Base-by-base conservation (phyloP, 768 basidiomycete genomes). In the Collybia sordida region DNA sequence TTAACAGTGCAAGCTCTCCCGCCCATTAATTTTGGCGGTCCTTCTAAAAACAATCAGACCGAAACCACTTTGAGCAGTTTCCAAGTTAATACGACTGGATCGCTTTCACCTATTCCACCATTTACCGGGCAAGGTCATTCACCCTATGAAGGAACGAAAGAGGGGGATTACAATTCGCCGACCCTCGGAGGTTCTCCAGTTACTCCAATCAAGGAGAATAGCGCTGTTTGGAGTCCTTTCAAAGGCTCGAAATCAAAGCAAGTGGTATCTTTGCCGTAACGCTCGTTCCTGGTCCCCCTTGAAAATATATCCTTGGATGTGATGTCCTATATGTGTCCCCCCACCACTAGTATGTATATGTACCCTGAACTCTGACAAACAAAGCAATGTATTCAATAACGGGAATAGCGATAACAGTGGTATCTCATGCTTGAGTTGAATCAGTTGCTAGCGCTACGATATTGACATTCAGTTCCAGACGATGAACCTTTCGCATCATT, bases 1-100 rank as follows among this genome's bases (percentile, higher is more conserved):
- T 51, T 66, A 12, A 31, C 55, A n/a, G 41, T 50, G 12, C 53
- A 52, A 28, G 57, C 59, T 9, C 51, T 41, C 21, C 56, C 64
- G 6, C 55, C 57, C 11, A 56, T 59, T 48, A 42, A 48, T 38
- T 57, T 59, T 34, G 25, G 22, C 14, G 2, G 21, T 23, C 34
- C 15, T 18, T 28, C 5, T 6, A 31, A 17, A 27, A 21, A 18
- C 23, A 39, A 38, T 23, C 44, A 34, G 17, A 42, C 17, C 15
- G 45, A 22, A 18, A 23, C 42, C 21, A 48, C 15, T 28, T 48
- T 28, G 39, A 52, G 50, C n/a, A 37, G 42, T 7, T 40, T 51
- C 43, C 34, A 39, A 14, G 35, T 37, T n/a, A 46, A 21, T 9
- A 15, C 34, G 7, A 17, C 18, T 9, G 22, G 19, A n/a, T 24